Base-by-base conservation (phyloP, 495 filamentous ascomycete species). In the Penicillium salamii region DNA sequence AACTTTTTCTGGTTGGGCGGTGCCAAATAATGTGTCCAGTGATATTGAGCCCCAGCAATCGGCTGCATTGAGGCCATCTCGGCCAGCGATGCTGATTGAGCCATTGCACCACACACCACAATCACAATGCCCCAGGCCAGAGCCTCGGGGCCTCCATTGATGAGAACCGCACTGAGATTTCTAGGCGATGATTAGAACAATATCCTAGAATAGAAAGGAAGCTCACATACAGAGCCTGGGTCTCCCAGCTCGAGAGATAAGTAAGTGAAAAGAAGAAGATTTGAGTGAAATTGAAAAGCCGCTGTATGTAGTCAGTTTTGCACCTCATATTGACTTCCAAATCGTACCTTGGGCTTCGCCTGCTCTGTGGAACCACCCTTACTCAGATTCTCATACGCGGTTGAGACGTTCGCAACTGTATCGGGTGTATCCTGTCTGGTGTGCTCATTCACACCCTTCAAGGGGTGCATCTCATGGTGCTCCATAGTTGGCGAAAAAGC, bases 11-110 rank as follows among this genome's bases (percentile, higher is more conserved):
- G 37, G 3, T 14, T 24, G 1, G 23, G 24, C 5, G 54, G 47
- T n/a, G 58, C 46, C 14, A 55, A 35, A 49, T 74, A 65, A 33
- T 62, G 67, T 3, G 71, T 67, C 75, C 72, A 77, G 32, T 67
- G 64, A 40, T 59, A 69, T 32, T 69, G 64, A 7, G 62, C 64
- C 21, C 67, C 60, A 3, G 54, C 53, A 29, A 61, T 60, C 21
- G 61, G 59, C 31, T 44, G 56, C 50, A 63, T 63, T 3, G 66
- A 63, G 1, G 63, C 66, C 61, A 69, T 63, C 34, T 67, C 66
- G 3, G 65, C 65, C 20, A 69, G 34, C 7, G 60, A 65, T 26
- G 61, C 57, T 2, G 53, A 55, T 33, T 50, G 49, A 7, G 62
- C 57, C 32, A 63, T 45, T 15, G 50, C 54, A 1, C 61, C 62